phyloP scores from a whole-genome alignment of 352 stramenopile genomes.

The Achlya hypogyna region DNA sequence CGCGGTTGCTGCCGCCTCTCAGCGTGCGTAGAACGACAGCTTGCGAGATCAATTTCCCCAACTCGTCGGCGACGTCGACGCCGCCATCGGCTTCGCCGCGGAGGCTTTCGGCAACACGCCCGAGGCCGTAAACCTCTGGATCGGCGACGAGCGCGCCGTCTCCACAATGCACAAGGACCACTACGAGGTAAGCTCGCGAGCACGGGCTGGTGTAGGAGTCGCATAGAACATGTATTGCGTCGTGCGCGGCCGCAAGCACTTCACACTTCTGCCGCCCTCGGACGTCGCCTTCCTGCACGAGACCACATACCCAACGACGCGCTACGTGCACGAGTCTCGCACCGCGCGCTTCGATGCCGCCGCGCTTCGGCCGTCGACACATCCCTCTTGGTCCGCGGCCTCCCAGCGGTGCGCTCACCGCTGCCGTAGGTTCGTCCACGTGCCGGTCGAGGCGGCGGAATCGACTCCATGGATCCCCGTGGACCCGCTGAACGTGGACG shows the following conservation, averaged over 20 bases:
- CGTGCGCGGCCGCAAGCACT: constrained; percentile 92
- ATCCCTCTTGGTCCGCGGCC: background rate
- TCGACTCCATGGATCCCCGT: constrained; percentile 75
- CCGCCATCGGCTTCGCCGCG: constrained; percentile 42
- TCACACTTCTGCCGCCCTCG: constrained; percentile 85
- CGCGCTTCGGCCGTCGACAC: background rate
- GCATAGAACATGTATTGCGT: constrained; percentile 96
- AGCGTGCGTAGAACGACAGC: constrained; percentile 48
- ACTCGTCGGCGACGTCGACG: constrained; percentile 53
- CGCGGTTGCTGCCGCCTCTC: background rate
- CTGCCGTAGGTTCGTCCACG: constrained; percentile 1
- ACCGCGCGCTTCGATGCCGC: background rate
- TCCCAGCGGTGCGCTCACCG: constrained; percentile 23
- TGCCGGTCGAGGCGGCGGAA: constrained; percentile 36
- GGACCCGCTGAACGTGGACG: constrained; percentile 58
- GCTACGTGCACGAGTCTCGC: constrained; percentile 37
- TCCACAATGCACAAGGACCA: constrained; percentile 97
- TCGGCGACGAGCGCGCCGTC: constrained; percentile 91
- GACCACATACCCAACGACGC: constrained; percentile 43
- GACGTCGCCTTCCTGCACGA: constrained; percentile 88
- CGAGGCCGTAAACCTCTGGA: constrained; percentile 95
- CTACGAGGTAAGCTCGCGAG: constrained; percentile 75
- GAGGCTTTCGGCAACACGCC: constrained; percentile 72
- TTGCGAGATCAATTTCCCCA: constrained; percentile 57
- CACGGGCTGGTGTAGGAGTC: constrained; percentile 1